These are phyloP conservation scores for Botrytis fabae DNA, from an alignment of 2,329 filamentous ascomycete species.

Conservation along the genomic window DNA sequence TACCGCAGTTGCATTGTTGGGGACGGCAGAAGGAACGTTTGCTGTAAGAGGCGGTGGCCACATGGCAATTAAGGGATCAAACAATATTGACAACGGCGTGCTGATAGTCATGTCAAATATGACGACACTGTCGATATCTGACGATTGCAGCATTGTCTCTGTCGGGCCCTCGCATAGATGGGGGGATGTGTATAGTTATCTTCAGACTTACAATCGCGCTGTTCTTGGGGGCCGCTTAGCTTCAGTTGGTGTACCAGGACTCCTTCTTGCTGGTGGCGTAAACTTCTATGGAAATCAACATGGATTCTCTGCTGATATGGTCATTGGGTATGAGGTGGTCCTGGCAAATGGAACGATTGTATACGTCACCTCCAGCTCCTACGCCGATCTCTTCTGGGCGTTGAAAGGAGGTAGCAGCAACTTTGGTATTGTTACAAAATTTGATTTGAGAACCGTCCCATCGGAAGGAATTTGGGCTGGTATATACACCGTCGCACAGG, in stretches of 20 bases:
- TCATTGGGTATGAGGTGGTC: background rate
- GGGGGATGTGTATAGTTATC: background rate
- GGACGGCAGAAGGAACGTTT: background rate
- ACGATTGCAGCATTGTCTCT: background rate
- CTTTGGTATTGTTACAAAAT: background rate
- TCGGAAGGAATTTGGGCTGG: background rate
- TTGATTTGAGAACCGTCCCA: background rate
- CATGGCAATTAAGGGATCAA: background rate
- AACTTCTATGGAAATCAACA: background rate
- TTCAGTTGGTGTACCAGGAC: background rate
- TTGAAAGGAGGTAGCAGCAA: background rate
- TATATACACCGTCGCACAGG: constrained; percentile 2
- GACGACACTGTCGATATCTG: background rate
- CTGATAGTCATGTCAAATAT: background rate
- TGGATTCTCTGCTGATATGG: background rate
- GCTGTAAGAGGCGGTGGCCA: background rate
- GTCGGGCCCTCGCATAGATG: background rate
- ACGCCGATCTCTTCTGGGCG: constrained; percentile 3
- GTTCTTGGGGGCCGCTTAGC: background rate
- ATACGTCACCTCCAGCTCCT: background rate
- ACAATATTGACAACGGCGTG: background rate
- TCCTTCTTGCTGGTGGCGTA: background rate
- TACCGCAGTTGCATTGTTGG: background rate
- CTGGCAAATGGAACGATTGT: background rate
- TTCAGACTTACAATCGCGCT: background rate